A percentile compares a stretch with the other conserved stretches of the same genome.
These are phyloP conservation scores for Aspergillus hancockii DNA, from an alignment of 495 filamentous ascomycete genomes.

Conservation along the genomic window DNA sequence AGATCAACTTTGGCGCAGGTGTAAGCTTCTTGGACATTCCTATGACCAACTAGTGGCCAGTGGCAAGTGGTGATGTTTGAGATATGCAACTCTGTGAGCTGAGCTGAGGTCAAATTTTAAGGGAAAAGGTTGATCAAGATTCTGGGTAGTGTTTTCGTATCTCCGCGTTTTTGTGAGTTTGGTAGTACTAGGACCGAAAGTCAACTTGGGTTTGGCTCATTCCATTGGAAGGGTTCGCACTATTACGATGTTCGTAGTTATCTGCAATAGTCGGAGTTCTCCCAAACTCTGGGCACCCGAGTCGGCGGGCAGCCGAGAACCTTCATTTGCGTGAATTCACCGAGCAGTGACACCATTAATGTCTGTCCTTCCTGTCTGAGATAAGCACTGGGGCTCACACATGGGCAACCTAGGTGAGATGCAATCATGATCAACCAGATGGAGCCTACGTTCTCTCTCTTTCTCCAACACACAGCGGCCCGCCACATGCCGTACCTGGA, in stretches of 20 bases:
- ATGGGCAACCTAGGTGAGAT: slow-evolving; percentile 12
- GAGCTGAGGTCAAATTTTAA: not conserved
- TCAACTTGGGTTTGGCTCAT: slow-evolving; percentile 3
- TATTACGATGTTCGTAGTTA: not conserved
- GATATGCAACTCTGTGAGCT: not conserved
- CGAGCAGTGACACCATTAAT: slow-evolving; percentile 3
- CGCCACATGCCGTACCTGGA: slow-evolving; percentile 16
- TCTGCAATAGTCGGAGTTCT: not conserved
- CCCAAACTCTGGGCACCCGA: not conserved
- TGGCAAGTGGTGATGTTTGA: not conserved
- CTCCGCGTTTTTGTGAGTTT: not conserved
- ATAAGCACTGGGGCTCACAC: not conserved
- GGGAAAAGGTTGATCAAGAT: not conserved
- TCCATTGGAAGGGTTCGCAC: slow-evolving; percentile 10
- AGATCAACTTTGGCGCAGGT: not conserved
- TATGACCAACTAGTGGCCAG: not conserved
- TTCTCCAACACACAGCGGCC: slow-evolving; percentile 6
- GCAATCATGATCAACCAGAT: slow-evolving; percentile 19
- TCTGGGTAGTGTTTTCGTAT: too few species aligned
- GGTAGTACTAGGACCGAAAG: not conserved
- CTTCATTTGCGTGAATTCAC: slow-evolving; percentile 3
- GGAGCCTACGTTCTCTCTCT: slow-evolving; percentile 15
- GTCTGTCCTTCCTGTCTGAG: not conserved
- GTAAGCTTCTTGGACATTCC: not conserved
- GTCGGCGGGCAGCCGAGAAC: not conserved